A percentile compares a stretch with the other conserved stretches of the same genome.
Conservation (phyloP, 768 basidiomycete genomes). For the Agrocybe pediades region DNA sequence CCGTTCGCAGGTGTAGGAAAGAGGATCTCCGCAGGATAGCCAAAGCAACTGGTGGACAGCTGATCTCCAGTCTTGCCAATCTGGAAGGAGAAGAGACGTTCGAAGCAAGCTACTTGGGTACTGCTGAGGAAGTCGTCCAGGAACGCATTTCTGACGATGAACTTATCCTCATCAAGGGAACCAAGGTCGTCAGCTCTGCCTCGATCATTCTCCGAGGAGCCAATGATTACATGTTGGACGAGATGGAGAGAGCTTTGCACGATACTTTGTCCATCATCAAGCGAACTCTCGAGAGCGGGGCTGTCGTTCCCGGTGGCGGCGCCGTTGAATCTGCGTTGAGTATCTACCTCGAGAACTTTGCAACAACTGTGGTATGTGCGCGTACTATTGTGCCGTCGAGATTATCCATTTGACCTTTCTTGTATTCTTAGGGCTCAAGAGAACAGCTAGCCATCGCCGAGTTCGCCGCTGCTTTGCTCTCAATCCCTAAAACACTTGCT, state of each 20-base stretch:
- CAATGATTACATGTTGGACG: constrained; percentile 99
- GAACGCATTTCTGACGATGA: constrained; percentile 99
- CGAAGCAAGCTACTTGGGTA: constrained; percentile 87
- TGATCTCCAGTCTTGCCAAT: constrained; percentile 92
- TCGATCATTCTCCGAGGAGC: constrained; percentile 95
- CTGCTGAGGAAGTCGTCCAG: constrained; percentile 94
- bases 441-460: constrained; percentile 99
- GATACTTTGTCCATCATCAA: constrained; percentile 96
- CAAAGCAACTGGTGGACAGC: constrained; percentile 92
- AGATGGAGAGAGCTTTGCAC: constrained; percentile 97
- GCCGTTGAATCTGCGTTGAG: constrained; percentile 96
- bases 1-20: constrained; percentile 95
- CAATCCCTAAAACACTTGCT: constrained; percentile 95
- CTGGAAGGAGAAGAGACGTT: constrained; percentile 98
- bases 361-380: constrained; percentile 84
- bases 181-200: constrained; percentile 91
- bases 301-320: constrained; percentile 96
- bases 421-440: constrained; percentile 76
- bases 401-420: constrained; percentile 9
- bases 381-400: background rate
- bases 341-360: constrained; percentile 98
- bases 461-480: constrained; percentile 88
- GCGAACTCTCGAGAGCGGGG: constrained; percentile 93
- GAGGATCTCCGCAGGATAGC: constrained; percentile 97
- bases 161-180: constrained; percentile 95